A percentile compares a stretch with the other conserved stretches of the same genome.
phyloP scores from a whole-genome alignment of 768 basidiomycete species.

The Fomitopsis pulvina region DNA sequence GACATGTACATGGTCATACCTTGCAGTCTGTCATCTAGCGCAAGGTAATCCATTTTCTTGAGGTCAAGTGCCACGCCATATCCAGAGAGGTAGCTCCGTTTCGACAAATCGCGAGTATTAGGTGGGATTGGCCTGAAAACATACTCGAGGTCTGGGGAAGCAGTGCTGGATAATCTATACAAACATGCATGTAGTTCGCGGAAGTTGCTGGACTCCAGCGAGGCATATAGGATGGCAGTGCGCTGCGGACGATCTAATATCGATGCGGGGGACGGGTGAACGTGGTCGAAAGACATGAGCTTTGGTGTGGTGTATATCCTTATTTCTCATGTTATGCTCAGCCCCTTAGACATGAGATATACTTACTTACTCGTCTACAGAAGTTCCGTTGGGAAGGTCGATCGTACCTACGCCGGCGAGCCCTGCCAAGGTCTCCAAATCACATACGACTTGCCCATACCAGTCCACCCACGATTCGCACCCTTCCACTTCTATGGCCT shows the following conservation, averaged over 20 bases:
- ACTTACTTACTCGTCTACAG: not conserved
- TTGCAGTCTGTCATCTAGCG: slow-evolving; percentile 71
- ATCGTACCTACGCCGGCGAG: slow-evolving; percentile 47
- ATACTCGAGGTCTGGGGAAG: slow-evolving; percentile 54
- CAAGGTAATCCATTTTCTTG: slow-evolving; percentile 97
- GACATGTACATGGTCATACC: slow-evolving; percentile 7
- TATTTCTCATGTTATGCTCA: slow-evolving; percentile 2
- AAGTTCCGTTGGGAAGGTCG: slow-evolving; percentile 23
- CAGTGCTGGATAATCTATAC: slow-evolving; percentile 37
- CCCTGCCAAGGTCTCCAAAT: slow-evolving; percentile 48
- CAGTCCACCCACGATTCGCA: slow-evolving; percentile 81
- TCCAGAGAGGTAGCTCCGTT: slow-evolving; percentile 59
- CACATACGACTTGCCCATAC: slow-evolving; percentile 72
- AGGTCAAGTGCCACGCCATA: slow-evolving; percentile 90
- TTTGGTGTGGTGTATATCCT: slow-evolving; percentile 36
- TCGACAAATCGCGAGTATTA: slow-evolving; percentile 12
- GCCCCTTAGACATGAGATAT: not conserved
- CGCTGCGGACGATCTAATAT: slow-evolving; percentile 41
- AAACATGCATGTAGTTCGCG: slow-evolving; percentile 64
- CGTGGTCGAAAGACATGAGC: slow-evolving; percentile 72
- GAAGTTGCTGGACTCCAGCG: slow-evolving; percentile 60
- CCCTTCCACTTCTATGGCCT: slow-evolving; percentile 20
- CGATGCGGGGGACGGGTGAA: slow-evolving; percentile 45
- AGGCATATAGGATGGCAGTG: slow-evolving; percentile 76
- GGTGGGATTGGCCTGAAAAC: slow-evolving; percentile 67